Evolutionary conservation across 345 rosid species (phyloP), one percentile per base, ranked within the genome.

Genomic region (Linum usitatissimum): DNA sequence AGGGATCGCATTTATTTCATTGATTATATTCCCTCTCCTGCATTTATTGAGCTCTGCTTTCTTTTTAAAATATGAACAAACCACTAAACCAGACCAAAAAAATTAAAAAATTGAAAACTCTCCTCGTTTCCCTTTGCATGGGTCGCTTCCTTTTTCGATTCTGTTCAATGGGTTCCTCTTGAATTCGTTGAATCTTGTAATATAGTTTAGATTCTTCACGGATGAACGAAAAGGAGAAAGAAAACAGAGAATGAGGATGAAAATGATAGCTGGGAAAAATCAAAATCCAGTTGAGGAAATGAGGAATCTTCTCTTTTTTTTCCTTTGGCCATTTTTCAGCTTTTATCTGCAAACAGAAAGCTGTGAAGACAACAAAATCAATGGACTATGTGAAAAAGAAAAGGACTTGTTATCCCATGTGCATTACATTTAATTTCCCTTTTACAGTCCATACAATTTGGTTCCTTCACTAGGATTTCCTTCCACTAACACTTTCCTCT

Each of bases 361-460:
- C 28, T 23, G 28, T 23, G 28, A 2, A 23, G 28, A 23, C 1
- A 23, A 23, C 28, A 2, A 23, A 23, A 23, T 23, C 28, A 23
- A 69, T 63, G 73, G 77, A 68, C 74, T 79, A 60, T 17, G 9
- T 8, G 75, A 73, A 68, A 72, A 62, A 58, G 71, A 70, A 75
- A 45, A 30, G 49, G 15, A 56, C 67, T 21, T 1, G 17, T 3
- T 4, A 7, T 15, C 23, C 59, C 77, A 59, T 70, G 77, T 70
- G 77, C 68, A 45, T 10, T 13, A 45, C 4, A 9, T 45, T 45
- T 61, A 40, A 6, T 1, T 28, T 30, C 56, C 71, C 77, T 59
- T 69, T 75, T 69, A 62, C 67, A 73, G 64, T 78, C 67, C 75
- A 77, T 60, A 61, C 80, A 75, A 63, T 57, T 57, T 57, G 73